Base-by-base conservation (phyloP, 2,329 filamentous ascomycete genomes). In the Cadophora gregata region DNA sequence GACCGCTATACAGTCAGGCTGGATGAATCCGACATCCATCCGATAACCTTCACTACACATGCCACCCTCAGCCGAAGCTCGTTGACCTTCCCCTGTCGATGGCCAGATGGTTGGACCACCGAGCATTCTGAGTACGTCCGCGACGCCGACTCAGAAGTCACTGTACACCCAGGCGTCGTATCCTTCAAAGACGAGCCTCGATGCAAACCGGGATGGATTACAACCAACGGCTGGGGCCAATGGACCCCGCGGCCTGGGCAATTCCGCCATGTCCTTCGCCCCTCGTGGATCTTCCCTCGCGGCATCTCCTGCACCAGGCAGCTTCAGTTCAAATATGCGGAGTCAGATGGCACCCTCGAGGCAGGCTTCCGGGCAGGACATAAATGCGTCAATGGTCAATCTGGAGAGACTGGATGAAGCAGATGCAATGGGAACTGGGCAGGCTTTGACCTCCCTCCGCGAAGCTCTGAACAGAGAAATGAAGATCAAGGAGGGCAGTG, bases 401-500 rank as follows among this genome's bases (percentile, higher is more conserved):
- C 78, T 85, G 73, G 86, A 88, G 66, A 86, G 85, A 74, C 76
- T 86, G 42, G 89, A 90, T 63, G 90, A 92, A 71, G 87, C 89
- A 62, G 86, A 88, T 67, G 79, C 75, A 72, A 81, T 73, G 69
- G 85, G 84, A 10, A 85, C 88, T 16, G 93, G 97, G 77, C 89
- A 93, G 79, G 86, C 88, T 48, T 88, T 97, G 74, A 86, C 89
- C 25, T 84, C 87, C 61, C 85, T 97, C 69, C 90, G 91, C 75
- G 94, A 97, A 74, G 88, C 90, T 75, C 90, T 99, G 70, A 95
- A 93, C 72, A 95, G 96, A 75, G 96, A 99, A 81, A 90, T 94
- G 81, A 98, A 98, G 83, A 98, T 99, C 77, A 97, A 97, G 79
- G 92, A 95, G 75, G 96, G 96, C 24, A 97, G 95, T 66, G 96